phyloP scores from a whole-genome alignment of 768 basidiomycete genomes.

The Gymnopilus junonius region DNA sequence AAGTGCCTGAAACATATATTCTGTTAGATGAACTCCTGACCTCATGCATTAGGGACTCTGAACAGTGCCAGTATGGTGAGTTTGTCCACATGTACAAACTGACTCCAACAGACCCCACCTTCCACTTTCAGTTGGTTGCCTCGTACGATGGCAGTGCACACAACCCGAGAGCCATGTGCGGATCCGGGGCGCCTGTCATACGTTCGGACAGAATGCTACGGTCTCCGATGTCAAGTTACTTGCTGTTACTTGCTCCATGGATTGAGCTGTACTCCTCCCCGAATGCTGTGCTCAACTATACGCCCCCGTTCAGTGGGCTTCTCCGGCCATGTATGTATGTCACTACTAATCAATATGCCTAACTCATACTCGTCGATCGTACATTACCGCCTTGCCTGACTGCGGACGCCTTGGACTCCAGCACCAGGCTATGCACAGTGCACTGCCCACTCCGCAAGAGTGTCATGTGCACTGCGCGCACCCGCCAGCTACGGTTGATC shows the following conservation, averaged over 20 bases:
- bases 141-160: not conserved
- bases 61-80: not conserved
- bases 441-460: not conserved
- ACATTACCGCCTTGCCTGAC: not conserved
- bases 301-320: no score
- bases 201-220: not conserved
- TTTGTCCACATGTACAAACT: constrained; percentile 4
- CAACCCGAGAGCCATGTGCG: not conserved
- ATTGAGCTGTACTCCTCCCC: no score
- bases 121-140: not conserved
- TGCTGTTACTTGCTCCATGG: no score
- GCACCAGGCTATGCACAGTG: not conserved
- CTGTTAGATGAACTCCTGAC: no score
- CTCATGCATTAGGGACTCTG: no score
- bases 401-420: not conserved
- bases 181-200: not conserved
- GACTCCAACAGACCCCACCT: not conserved
- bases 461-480: not conserved
- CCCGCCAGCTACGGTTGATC: not conserved
- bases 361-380: not conserved
- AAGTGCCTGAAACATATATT: no score
- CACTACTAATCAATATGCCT: not conserved
- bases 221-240: not conserved
- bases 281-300: no score
- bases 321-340: not conserved